Percentiles rank a stretch among this genome's conserved stretches.
These are phyloP conservation scores for Albatrellus ellisii DNA, from an alignment of 768 basidiomycete species.

Conservation along the genomic window DNA sequence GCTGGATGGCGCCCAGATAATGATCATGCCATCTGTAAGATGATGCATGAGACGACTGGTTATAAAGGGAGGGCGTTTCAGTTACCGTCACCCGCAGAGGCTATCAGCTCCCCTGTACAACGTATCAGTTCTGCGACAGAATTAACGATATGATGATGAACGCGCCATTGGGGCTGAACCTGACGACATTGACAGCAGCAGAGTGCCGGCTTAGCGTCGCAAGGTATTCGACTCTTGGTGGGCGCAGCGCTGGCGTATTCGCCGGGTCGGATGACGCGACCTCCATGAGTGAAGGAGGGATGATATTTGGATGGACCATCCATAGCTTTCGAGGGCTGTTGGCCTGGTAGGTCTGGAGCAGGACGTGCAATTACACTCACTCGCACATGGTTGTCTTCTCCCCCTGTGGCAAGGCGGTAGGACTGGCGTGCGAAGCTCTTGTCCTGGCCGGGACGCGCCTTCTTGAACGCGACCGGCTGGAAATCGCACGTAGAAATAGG, in stretches of 20 bases:
- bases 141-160: conserved; percentile 1
- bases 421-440: conserved; percentile 50
- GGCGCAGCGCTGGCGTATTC: conserved; percentile 29
- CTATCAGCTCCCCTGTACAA: conserved; percentile 68
- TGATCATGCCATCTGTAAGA: conserved; percentile 82
- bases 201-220: conserved; percentile 89
- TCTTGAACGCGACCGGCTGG: conserved; percentile 74
- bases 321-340: conserved; percentile 44
- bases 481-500: conserved; percentile 97
- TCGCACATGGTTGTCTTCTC: conserved; percentile 94
- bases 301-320: conserved; percentile 89
- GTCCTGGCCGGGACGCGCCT: conserved; percentile 52
- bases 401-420: conserved; percentile 90
- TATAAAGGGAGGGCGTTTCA: conserved; percentile 6
- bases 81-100: conserved; percentile 95
- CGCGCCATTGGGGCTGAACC: conserved; percentile 90
- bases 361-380: conserved; percentile 36
- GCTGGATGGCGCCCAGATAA: conserved; percentile 84
- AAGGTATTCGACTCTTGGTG: conserved; percentile 91
- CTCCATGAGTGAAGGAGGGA: conserved; percentile 44
- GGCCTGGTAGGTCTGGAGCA: neutral
- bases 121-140: conserved; percentile 3
- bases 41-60: conserved; percentile 6
- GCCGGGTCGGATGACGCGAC: conserved; percentile 22
- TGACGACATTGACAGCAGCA: conserved; percentile 89